phyloP scores from a whole-genome alignment of 495 filamentous ascomycete species.

The Talaromyces ruber region DNA sequence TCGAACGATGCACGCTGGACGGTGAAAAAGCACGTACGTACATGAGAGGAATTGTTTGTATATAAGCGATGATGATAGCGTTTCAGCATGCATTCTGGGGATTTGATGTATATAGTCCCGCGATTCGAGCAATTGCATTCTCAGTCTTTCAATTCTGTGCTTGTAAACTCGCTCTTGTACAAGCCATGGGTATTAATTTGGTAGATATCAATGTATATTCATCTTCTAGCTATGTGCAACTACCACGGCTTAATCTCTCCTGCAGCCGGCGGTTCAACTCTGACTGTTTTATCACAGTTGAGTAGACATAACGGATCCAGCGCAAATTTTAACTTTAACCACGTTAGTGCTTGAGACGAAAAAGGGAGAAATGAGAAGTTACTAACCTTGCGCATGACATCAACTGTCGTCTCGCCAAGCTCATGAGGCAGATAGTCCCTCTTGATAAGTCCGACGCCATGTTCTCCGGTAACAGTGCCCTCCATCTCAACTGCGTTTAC shows the following conservation, averaged over 20 bases:
- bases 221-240: background rate
- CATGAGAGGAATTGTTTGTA: background rate
- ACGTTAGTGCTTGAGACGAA: background rate
- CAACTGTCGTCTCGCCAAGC: slow-evolving; percentile 44
- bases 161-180: background rate
- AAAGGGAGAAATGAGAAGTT: background rate
- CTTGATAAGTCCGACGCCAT: slow-evolving; percentile 55
- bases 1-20: background rate
- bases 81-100: slow-evolving; percentile 1
- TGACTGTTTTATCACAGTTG: slow-evolving; percentile 61
- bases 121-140: background rate
- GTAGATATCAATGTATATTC: background rate
- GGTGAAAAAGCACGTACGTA: background rate
- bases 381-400: slow-evolving; percentile 56
- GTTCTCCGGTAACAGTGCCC: slow-evolving; percentile 57
- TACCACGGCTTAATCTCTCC: slow-evolving; percentile 37
- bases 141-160: background rate
- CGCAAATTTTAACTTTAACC: slow-evolving; percentile 51
- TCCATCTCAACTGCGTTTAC: slow-evolving; percentile 56
- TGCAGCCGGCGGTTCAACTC: slow-evolving; percentile 30
- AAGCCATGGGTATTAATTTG: background rate
- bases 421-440: slow-evolving; percentile 53
- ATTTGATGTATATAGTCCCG: slow-evolving; percentile 3
- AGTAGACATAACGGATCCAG: slow-evolving; percentile 57
- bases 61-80: slow-evolving; percentile 6